Base-by-base conservation (phyloP, 805 yeast species). In the Kluyveromyces dobzhanskii region DNA sequence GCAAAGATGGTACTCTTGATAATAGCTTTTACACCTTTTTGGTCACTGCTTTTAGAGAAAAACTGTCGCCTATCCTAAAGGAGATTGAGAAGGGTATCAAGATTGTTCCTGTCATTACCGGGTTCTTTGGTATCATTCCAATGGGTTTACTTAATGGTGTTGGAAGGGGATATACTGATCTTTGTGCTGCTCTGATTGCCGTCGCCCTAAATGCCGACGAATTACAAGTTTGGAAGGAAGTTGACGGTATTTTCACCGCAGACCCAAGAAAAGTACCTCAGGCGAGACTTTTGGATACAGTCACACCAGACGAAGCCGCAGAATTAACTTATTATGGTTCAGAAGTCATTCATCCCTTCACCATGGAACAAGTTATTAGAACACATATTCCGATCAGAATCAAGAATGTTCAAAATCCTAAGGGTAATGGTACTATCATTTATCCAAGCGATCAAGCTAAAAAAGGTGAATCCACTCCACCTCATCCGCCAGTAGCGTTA, bases 281-380 rank as follows among this genome's bases (percentile, higher is more conserved):
- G 40, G 98, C 98, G 3, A 72, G 95, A 50, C 68, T 90, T 37
- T 69, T 92, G 47, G 75, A 78, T 42, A 76, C 86, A 38, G 96
- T 92, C 46, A 92, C 97, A 0, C 98, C 98, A 3, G 97, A 92
- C 57, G 98, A 92, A 66, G 98, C 98, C 4, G 92, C 97, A 0
- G 98, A 92, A 66, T 75, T 92, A 61, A 92, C 98, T 1, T 92
- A 92, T 64, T 92, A 92, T 57, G 98, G 98, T 32, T 81, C 94
- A 2, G 98, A 92, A 65, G 98, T 92, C 48, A 92, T 92, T 51
- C 98, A 92, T 57, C 98, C 98, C 3, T 88, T 92, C 69, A 92
- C 98, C 17, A 92, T 92, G 98, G 97, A 90, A 66, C 98, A 92
- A 67, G 98, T 90, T 42, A 92, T 92, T 52, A 78, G 80, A 50